Evolutionary conservation across 2,329 filamentous ascomycete species (phyloP).

Genomic region (Pyrenophora teres): DNA sequence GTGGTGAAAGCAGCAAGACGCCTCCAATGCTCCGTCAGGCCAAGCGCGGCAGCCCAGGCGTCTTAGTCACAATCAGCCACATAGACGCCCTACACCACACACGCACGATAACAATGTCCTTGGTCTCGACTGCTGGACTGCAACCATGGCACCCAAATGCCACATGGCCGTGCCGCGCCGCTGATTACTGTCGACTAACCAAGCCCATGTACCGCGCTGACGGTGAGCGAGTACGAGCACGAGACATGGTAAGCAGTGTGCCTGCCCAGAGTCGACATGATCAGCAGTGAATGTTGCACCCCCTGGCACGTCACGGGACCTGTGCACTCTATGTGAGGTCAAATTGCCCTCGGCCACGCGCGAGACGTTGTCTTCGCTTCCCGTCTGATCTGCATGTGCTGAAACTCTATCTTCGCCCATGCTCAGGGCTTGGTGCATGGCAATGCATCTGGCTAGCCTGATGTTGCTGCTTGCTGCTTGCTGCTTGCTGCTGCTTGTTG

Average conservation of each 20-base stretch:
- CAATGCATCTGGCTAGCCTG: no score
- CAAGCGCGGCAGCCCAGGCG: constrained; percentile 10
- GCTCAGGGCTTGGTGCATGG: no score
- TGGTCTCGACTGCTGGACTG: no score
- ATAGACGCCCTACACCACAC: no score
- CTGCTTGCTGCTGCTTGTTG: neutral
- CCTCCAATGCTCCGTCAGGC: constrained; percentile 2
- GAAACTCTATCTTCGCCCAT: constrained; percentile 22
- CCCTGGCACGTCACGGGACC: constrained; percentile 13
- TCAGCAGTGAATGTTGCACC: neutral
- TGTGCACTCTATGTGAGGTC: constrained; percentile 7
- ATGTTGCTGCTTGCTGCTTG: no score
- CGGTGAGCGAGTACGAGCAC: no score
- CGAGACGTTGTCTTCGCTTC: constrained; percentile 28
- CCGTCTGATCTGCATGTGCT: constrained; percentile 35
- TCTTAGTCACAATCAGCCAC: constrained; percentile 7
- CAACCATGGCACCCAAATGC: no score
- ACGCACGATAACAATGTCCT: no score
- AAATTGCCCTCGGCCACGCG: constrained; percentile 9
- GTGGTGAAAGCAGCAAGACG: neutral
- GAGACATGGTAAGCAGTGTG: neutral
- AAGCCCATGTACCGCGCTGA: no score
- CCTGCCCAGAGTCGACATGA: constrained; percentile 4
- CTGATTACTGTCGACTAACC: no score
- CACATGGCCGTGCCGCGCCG: no score